phyloP scores from a whole-genome alignment of 78 protist genomes.

The Creolimax fragrantissima region DNA sequence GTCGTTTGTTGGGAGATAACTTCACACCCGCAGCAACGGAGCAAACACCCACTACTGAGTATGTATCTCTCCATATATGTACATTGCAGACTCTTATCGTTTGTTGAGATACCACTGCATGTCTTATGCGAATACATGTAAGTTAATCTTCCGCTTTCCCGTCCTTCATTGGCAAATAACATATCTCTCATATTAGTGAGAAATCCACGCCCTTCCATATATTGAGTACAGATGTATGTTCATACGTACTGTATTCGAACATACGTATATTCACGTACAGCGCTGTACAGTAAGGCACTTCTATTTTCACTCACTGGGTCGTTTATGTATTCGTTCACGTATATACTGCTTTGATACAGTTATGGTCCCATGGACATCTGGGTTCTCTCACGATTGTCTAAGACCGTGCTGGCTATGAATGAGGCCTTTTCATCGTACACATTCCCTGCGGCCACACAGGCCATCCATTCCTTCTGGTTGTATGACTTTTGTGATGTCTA shows the following conservation, averaged over 20 bases:
- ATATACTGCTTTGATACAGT: neutral
- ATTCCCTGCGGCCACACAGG: conserved; percentile 56
- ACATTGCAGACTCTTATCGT: too few species aligned
- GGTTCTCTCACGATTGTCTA: conserved; percentile 75
- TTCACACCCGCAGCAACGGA: neutral
- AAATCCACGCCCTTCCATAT: too few species aligned
- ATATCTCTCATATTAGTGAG: too few species aligned
- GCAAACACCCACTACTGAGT: neutral
- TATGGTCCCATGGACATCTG: conserved; percentile 54
- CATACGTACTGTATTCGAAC: neutral
- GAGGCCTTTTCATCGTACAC: conserved; percentile 43
- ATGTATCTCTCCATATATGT: too few species aligned
- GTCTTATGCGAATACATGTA: neutral
- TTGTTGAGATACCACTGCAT: neutral
- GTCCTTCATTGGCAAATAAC: too few species aligned
- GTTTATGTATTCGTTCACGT: neutral
- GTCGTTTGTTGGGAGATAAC: conserved; percentile 16
- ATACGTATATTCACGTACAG: neutral
- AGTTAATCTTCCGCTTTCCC: too few species aligned
- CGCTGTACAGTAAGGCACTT: neutral
- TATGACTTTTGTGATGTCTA: conserved; percentile 82
- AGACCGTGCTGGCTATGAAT: conserved; percentile 33
- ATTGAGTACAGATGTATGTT: too few species aligned
- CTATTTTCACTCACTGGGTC: neutral
- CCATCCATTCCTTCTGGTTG: conserved; percentile 48